phyloP scores from a whole-genome alignment of 345 rosid genomes.

The Trapa incisa region DNA sequence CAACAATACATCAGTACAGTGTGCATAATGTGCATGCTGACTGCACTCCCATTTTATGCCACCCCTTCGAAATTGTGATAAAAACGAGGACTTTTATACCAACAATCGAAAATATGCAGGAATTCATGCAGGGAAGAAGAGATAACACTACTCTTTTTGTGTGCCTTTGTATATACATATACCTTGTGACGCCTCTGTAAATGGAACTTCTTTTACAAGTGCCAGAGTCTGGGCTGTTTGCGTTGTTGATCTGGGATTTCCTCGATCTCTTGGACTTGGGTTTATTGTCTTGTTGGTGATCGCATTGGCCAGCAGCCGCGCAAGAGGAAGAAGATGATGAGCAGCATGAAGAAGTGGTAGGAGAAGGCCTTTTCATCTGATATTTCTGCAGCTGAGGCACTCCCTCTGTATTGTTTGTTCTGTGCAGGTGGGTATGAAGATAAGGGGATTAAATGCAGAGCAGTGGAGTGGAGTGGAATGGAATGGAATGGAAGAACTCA shows the following conservation, averaged over 20 bases:
- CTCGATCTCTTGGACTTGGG: constrained; percentile 36
- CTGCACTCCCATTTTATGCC: neutral
- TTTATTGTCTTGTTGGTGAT: constrained; percentile 19
- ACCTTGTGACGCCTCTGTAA: constrained; percentile 98
- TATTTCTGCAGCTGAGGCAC: too few relatives aligned
- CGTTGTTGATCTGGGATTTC: constrained; percentile 18
- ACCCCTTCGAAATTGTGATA: neutral
- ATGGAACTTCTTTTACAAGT: constrained; percentile 64
- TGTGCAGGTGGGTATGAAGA: neutral
- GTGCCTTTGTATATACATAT: neutral
- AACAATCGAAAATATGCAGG: neutral
- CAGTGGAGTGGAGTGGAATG: neutral
- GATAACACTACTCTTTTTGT: too few relatives aligned
- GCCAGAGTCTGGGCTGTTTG: constrained; percentile 12
- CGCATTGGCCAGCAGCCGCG: constrained; percentile 14
- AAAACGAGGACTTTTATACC: neutral
- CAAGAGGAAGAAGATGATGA: constrained; percentile 28
- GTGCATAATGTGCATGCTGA: neutral
- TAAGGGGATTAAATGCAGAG: neutral
- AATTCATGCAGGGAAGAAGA: too few relatives aligned
- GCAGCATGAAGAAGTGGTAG: constrained; percentile 27
- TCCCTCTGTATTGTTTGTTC: too few relatives aligned
- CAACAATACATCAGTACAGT: neutral
- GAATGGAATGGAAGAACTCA: too few relatives aligned
- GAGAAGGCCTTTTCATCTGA: constrained; percentile 51